Evolutionary conservation across 1,284 basidiomycete genomes (phyloP).

Genomic region (Rhodotorula mucilaginosa): DNA sequence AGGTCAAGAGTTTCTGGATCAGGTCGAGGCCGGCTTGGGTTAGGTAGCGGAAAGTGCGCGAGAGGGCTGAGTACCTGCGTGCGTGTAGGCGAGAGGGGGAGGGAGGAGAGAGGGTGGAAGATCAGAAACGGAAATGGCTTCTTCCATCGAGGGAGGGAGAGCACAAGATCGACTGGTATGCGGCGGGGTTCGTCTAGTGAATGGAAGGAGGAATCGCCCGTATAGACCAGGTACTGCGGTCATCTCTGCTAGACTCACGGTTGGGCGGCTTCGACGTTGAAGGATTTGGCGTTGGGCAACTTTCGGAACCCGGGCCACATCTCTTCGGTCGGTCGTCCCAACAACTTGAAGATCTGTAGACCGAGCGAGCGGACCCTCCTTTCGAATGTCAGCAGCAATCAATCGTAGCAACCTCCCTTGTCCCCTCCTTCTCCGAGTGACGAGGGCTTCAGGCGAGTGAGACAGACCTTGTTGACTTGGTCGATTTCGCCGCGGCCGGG

Average conservation of each 20-base stretch:
- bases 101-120: too few species aligned
- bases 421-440: too few species aligned
- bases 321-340: constrained; percentile 79
- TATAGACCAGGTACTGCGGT: neutral
- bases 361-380: neutral
- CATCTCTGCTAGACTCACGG: constrained; percentile 33
- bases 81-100: too few species aligned
- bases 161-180: too few species aligned
- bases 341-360: constrained; percentile 73
- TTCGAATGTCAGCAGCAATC: too few species aligned
- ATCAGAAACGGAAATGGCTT: too few species aligned
- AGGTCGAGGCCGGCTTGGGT: constrained; percentile 93
- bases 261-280: constrained; percentile 57
- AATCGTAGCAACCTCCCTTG: neutral
- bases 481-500: constrained; percentile 95
- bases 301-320: constrained; percentile 81
- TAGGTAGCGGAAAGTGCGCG: constrained; percentile 79
- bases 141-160: too few species aligned
- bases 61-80: constrained; percentile 86
- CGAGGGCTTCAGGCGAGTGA: too few species aligned
- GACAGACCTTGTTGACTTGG: constrained; percentile 72
- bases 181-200: too few species aligned
- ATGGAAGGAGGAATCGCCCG: too few species aligned
- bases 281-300: constrained; percentile 74
- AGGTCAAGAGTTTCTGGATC: constrained; percentile 84